Percentiles rank a stretch among this genome's conserved stretches.
phyloP scores from a whole-genome alignment of 441 rosid genomes.

The Rhodomyrtus psidioides region DNA sequence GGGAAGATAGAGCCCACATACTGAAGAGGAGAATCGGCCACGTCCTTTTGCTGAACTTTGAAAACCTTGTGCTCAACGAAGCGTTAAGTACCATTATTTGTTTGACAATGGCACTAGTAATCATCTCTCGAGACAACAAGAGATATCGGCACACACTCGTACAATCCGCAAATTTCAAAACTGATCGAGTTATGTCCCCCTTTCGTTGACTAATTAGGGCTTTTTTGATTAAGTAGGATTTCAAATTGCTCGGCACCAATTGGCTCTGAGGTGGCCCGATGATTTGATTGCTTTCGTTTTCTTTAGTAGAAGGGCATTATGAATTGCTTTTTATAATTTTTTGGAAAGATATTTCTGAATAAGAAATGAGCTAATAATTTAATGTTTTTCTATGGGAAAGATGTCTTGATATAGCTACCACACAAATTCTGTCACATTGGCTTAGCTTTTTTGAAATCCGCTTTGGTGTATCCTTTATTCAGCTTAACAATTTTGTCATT shows the following conservation, averaged over 20 bases:
- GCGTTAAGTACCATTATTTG: neutral
- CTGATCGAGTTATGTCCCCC: neutral
- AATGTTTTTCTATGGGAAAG: neutral
- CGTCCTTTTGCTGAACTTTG: neutral
- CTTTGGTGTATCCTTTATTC: neutral
- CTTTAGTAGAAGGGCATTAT: neutral
- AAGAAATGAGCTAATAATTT: neutral
- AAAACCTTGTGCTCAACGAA: neutral
- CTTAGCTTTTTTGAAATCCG: neutral
- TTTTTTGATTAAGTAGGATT: neutral
- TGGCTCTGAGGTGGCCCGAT: neutral
- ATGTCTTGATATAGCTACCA: neutral
- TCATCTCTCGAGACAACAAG: neutral
- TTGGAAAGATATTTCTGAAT: too few species aligned
- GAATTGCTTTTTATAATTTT: neutral
- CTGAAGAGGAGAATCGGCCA: neutral
- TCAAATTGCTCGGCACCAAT: neutral
- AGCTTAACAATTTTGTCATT: neutral
- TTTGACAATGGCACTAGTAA: neutral
- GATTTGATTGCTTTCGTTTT: neutral
- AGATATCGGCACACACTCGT: neutral
- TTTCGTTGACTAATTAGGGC: neutral
- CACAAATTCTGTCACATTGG: neutral
- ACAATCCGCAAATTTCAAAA: neutral
- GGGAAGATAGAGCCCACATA: neutral